phyloP scores from a whole-genome alignment of 441 rosid genomes.

The Lepidium campestre region DNA sequence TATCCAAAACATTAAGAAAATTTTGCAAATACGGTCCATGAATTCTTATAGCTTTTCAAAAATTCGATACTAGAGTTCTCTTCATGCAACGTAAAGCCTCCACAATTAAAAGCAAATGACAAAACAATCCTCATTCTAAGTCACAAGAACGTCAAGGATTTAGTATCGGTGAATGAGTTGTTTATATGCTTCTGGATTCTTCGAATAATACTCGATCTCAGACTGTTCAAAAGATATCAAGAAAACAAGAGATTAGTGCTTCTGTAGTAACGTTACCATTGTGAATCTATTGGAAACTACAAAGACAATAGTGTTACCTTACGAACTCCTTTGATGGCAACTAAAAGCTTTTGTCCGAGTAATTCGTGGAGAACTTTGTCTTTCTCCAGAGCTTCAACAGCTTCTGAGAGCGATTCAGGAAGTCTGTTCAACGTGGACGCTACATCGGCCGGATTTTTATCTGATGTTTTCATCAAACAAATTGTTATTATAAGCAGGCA shows the following conservation, averaged over 20 bases:
- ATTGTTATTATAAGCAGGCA: background rate
- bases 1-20: background rate
- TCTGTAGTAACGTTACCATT: background rate
- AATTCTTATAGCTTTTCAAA: background rate
- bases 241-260: background rate
- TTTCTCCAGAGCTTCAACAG: slow-evolving; percentile 62
- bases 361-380: slow-evolving; percentile 51
- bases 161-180: slow-evolving; percentile 79
- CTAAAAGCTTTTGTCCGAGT: slow-evolving; percentile 68
- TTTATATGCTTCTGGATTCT: slow-evolving; percentile 62
- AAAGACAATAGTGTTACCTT: slow-evolving; percentile 48
- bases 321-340: slow-evolving; percentile 72
- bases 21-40: background rate
- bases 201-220: slow-evolving; percentile 58
- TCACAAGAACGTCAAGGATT: background rate
- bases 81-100: background rate
- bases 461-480: slow-evolving; percentile 32
- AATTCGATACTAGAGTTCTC: background rate
- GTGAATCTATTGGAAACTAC: background rate
- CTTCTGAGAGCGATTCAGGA: slow-evolving; percentile 63
- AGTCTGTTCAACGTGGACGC: slow-evolving; percentile 50
- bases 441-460: slow-evolving; percentile 53
- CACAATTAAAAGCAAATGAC: background rate
- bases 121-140: background rate
- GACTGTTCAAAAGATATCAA: slow-evolving; percentile 39